phyloP scores from a whole-genome alignment of 2,329 filamentous ascomycete species.

The Exophiala dermatitidis region DNA sequence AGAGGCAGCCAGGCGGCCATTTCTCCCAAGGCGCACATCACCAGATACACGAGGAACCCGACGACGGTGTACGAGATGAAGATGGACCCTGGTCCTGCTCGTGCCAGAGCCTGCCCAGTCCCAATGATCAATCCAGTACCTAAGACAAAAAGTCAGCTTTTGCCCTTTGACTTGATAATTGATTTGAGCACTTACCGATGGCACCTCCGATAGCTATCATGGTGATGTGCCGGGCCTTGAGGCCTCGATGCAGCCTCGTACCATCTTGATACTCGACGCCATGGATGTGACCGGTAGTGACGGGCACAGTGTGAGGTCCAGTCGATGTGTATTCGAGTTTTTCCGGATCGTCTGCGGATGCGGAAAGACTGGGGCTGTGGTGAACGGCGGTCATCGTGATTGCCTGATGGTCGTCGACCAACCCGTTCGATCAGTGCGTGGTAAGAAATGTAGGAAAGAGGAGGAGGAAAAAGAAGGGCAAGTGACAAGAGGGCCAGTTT shows the following conservation, averaged over 20 bases:
- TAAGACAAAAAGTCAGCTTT: neutral
- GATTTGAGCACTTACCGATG: constrained; percentile 29
- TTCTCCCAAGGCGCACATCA: constrained; percentile 75
- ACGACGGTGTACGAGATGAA: constrained; percentile 41
- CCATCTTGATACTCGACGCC: constrained; percentile 8
- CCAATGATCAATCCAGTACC: constrained; percentile 50
- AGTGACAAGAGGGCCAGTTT: too few species aligned
- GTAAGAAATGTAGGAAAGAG: neutral
- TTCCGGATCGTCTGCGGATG: constrained; percentile 7
- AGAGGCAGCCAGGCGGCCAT: constrained; percentile 80
- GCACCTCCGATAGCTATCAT: constrained; percentile 42
- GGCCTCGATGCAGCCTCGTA: constrained; percentile 35
- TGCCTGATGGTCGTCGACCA: neutral
- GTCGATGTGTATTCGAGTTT: neutral
- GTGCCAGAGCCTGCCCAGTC: constrained; percentile 60
- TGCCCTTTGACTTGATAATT: neutral
- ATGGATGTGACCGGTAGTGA: constrained; percentile 1
- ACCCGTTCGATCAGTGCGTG: neutral
- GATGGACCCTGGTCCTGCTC: constrained; percentile 38
- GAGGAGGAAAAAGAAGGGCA: neutral
- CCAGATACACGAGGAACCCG: constrained; percentile 61
- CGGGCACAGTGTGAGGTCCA: constrained; percentile 2
- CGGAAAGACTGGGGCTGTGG: constrained; percentile 6
- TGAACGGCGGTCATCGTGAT: constrained; percentile 3
- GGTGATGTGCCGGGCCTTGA: constrained; percentile 37